These are phyloP conservation scores for Ambrosiella xylebori DNA, from an alignment of 2,329 filamentous ascomycete species.

Conservation along the genomic window DNA sequence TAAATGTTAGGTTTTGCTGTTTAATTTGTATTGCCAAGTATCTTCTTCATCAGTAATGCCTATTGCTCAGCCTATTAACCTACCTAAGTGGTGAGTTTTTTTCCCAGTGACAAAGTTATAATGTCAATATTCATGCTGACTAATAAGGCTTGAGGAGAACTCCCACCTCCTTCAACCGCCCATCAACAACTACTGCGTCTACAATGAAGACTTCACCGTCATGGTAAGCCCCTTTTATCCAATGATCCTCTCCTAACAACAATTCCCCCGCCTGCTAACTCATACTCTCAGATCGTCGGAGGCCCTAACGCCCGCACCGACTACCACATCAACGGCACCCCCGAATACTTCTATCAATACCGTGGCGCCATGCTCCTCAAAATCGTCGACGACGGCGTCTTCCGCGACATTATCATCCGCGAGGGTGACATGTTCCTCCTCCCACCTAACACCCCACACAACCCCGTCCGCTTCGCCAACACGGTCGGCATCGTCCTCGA, in stretches of 20 bases:
- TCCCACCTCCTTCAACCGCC: slow-evolving; percentile 83
- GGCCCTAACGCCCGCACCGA: slow-evolving; percentile 91
- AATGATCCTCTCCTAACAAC: neutral
- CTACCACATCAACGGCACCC: slow-evolving; percentile 93
- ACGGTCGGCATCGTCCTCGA: slow-evolving; percentile 92
- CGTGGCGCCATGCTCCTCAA: slow-evolving; percentile 86
- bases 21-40: neutral
- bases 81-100: slow-evolving; percentile 25
- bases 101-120: neutral
- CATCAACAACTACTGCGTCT: slow-evolving; percentile 95
- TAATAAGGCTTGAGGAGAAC: slow-evolving; percentile 67
- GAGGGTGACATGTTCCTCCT: slow-evolving; percentile 91
- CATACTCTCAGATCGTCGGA: slow-evolving; percentile 53
- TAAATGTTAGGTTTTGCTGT: too few species aligned
- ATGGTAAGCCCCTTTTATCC: slow-evolving; percentile 36
- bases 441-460: slow-evolving; percentile 88
- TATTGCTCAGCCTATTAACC: slow-evolving; percentile 22
- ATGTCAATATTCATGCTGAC: too few species aligned
- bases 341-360: slow-evolving; percentile 98
- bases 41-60: slow-evolving; percentile 7
- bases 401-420: slow-evolving; percentile 73
- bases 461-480: slow-evolving; percentile 80
- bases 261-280: slow-evolving; percentile 4
- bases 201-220: slow-evolving; percentile 66
- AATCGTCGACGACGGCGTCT: slow-evolving; percentile 65